Conservation (phyloP, 2,329 filamentous ascomycete genomes). For the Mycosphaerella arachidis region DNA sequence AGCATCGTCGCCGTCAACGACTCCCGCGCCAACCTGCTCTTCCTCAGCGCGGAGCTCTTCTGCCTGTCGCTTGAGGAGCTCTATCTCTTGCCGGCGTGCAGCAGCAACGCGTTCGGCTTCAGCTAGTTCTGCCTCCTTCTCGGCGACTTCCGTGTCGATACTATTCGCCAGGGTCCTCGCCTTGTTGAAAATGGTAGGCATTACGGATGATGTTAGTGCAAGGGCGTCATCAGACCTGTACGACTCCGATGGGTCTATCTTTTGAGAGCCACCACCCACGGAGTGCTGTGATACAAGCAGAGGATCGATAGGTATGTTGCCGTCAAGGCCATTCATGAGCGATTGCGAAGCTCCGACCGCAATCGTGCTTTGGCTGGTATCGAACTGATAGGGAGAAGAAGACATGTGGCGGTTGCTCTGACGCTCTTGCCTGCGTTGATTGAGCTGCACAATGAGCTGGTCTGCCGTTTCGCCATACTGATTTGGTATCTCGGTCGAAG, state of each 20-base stretch:
- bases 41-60: conserved; percentile 54
- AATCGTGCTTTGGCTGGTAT: conserved; percentile 14
- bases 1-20: conserved; percentile 35
- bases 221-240: conserved; percentile 46
- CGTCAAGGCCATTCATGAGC: conserved; percentile 15
- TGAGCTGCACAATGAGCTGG: conserved; percentile 70
- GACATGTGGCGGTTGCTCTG: conserved; percentile 59
- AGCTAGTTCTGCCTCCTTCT: conserved; percentile 57
- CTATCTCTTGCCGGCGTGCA: conserved; percentile 65
- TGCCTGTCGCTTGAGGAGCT: conserved; percentile 49
- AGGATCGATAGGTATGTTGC: conserved; percentile 25
- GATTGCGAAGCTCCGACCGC: conserved; percentile 27
- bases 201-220: conserved; percentile 60
- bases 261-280: conserved; percentile 6
- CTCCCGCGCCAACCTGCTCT: conserved; percentile 43
- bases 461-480: conserved; percentile 77
- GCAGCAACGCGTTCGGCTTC: conserved; percentile 46
- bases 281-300: conserved; percentile 19
- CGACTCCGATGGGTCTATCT: conserved; percentile 26
- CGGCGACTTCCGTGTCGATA: conserved; percentile 70
- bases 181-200: conserved; percentile 50
- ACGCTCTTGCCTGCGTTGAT: conserved; percentile 62
- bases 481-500: conserved; percentile 78
- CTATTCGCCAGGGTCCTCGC: conserved; percentile 40
- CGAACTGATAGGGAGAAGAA: conserved; percentile 55